Conservation (phyloP, 805 yeast genomes). For the Jamesozyma lodderae region DNA sequence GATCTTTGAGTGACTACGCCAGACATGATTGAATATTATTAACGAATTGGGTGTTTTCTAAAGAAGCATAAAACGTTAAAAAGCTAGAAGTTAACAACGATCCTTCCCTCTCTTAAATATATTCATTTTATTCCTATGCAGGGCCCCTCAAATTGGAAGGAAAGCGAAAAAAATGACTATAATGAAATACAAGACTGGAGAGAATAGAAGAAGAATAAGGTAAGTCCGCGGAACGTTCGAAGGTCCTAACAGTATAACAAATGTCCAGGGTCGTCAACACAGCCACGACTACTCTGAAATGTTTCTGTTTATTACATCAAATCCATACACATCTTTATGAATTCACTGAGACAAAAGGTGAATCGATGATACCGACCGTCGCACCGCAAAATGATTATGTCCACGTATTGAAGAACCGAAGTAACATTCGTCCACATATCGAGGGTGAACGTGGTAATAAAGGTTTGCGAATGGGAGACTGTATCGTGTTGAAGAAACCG, state of each 20-base stretch:
- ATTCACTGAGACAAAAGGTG: conserved; percentile 79
- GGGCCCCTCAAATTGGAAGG: too few relatives aligned
- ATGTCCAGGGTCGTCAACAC: not conserved
- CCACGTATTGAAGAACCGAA: conserved; percentile 54
- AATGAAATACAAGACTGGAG: too few relatives aligned
- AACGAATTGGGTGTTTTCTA: too few relatives aligned
- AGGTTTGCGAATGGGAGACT: conserved; percentile 69
- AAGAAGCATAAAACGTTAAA: too few relatives aligned
- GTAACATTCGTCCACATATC: not conserved
- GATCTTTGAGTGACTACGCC: conserved; percentile 18
- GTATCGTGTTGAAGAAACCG: conserved; percentile 82
- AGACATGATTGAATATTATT: too few relatives aligned
- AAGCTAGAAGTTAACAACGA: too few relatives aligned
- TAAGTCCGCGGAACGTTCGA: too few relatives aligned
- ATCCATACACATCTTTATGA: conserved; percentile 60
- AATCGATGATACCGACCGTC: conserved; percentile 90
- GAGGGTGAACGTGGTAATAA: conserved; percentile 46
- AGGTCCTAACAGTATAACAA: too few relatives aligned
- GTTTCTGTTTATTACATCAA: conserved; percentile 54
- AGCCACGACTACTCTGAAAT: conserved; percentile 4
- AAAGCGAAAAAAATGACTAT: too few relatives aligned
- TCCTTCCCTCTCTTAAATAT: too few relatives aligned
- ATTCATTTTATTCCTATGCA: too few relatives aligned
- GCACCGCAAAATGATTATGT: conserved; percentile 69
- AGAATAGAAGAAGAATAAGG: too few relatives aligned